Evolutionary conservation across 371 early-diverging fungal species (phyloP).

Genomic region (Apophysomyces ossiformis): DNA sequence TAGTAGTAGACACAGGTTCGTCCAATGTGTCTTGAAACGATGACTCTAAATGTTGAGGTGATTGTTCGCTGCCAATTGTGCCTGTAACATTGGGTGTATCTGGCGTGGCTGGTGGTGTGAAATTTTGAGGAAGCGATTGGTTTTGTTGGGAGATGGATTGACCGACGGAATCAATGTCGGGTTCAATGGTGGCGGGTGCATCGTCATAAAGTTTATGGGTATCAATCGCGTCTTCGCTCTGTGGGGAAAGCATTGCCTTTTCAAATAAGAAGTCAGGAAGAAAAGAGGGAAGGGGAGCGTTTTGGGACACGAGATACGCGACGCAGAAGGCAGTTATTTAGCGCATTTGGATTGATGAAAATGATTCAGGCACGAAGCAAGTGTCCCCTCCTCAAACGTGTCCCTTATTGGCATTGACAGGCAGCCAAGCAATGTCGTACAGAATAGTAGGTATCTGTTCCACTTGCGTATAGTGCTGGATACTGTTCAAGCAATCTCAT

Average conservation of each 20-base stretch:
- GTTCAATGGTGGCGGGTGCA: constrained; percentile 21
- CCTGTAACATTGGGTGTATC: constrained; percentile 22
- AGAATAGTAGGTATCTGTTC: too few species aligned
- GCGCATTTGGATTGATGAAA: too few species aligned
- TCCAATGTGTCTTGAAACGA: constrained; percentile 81
- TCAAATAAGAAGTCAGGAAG: neutral
- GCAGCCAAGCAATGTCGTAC: too few species aligned
- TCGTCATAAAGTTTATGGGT: neutral
- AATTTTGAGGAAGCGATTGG: constrained; percentile 22
- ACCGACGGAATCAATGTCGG: constrained; percentile 36
- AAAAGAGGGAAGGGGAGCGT: neutral
- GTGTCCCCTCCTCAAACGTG: too few species aligned
- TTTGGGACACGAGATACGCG: neutral
- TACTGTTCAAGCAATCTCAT: too few species aligned
- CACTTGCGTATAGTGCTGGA: too few species aligned
- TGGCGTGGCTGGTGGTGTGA: neutral
- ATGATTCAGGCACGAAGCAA: too few species aligned
- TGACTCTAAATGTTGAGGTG: constrained; percentile 9
- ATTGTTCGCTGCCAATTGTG: constrained; percentile 23
- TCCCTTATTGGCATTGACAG: too few species aligned
- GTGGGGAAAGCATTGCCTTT: neutral
- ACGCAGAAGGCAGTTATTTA: neutral
- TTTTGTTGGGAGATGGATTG: constrained; percentile 26
- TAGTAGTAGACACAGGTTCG: constrained; percentile 87
- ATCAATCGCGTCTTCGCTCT: neutral